Base-by-base conservation (phyloP, 495 filamentous ascomycete genomes). In the Penicillium riverlandense region DNA sequence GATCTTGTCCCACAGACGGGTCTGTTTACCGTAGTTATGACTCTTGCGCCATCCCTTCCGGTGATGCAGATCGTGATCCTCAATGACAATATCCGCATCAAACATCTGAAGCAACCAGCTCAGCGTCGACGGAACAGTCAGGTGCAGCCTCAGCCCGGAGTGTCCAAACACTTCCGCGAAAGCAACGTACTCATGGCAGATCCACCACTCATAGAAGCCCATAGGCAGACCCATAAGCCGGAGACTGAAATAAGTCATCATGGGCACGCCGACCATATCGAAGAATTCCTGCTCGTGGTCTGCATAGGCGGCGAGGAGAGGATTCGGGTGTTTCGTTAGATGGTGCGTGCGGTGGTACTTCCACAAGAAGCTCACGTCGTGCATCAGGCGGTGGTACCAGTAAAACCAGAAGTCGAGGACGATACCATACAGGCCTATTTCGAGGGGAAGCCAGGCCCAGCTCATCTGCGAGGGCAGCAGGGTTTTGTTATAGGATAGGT, bases 351-450 rank as follows among this genome's bases (percentile, higher is more conserved):
- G 58, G 48, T 70, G 67, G 49, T 57, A 70, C 41, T 61, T 64
- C 67, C 67, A 70, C 0, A 70, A 51, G 35, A 59, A 62, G 44
- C 46, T 35, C 40, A 66, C 57, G 42, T 70, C 67, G 40, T 70
- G 67, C 67, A 69, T 69, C 7, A 63, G 41, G 4, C 65, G 65
- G 43, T 70, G 67, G 16, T 67, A 70, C 61, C 63, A 65, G 47
- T 70, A 70, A 54, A 65, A 70, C 66, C 66, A 70, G 43, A 70
- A 70, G 49, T 70, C 66, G 42, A 70, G 67, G 15, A 70, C 50
- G 13, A 69, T 61, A 4, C 61, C 65, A 37, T 70, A 70, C 0
- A 70, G 49, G 2, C 67, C 67, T 15, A 66, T 64, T 37, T 69
- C 52, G 7, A 70, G 53, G 1, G 61, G 59, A 4, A 70, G 62